Percentiles rank a stretch among this genome's conserved stretches.
phyloP scores from a whole-genome alignment of 1,284 basidiomycete genomes.

The Cryptococcus amylolentus region DNA sequence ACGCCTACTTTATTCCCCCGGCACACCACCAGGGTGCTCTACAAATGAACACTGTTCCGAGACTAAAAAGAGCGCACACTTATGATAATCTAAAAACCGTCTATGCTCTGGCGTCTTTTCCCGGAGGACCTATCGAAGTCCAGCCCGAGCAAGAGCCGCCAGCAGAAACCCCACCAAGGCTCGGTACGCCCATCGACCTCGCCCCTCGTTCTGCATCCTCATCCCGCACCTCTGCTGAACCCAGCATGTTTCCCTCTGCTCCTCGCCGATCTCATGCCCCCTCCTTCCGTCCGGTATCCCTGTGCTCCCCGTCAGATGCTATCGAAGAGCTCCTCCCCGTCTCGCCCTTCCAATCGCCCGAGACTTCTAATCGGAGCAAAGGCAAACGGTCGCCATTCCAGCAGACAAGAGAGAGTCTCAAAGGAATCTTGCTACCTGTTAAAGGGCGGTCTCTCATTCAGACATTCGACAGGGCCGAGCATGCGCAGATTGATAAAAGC shows the following conservation, averaged over 20 bases:
- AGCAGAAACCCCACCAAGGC: not conserved
- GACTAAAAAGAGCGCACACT: conserved; percentile 14
- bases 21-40: not conserved
- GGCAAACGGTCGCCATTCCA: not conserved
- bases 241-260: not conserved
- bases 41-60: conserved; percentile 1
- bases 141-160: not conserved
- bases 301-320: conserved; percentile 27
- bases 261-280: not conserved
- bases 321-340: conserved; percentile 14
- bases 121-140: not conserved
- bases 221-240: not conserved
- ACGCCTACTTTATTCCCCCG: conserved; percentile 19
- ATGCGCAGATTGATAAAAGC: not conserved
- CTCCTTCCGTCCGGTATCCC: conserved; percentile 12
- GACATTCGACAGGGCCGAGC: not conserved
- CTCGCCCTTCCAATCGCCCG: not conserved
- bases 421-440: not conserved
- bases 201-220: not conserved
- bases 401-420: not conserved
- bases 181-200: conserved; percentile 1
- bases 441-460: not conserved
- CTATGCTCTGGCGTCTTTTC: not conserved
- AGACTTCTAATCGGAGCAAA: not conserved
- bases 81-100: conserved; percentile 5